Evolutionary conservation across 306 rosid species (phyloP), one percentile per base, ranked within the genome.

Genomic region (Fagus sylvatica): DNA sequence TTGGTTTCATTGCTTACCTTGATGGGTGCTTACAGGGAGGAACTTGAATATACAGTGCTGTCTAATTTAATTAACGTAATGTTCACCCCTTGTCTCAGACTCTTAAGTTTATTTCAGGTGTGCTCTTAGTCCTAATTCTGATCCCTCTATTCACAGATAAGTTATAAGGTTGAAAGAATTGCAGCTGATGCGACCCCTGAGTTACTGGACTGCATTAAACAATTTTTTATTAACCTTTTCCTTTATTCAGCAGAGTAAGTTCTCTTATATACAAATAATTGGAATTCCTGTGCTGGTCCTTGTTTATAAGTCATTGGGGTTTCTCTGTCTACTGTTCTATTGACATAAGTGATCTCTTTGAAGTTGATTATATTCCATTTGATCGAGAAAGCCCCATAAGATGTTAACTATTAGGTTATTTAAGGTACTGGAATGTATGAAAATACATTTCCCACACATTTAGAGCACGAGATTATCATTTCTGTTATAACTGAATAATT

Each of bases 111-210:
- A 55, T 80, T 69, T 65, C 42, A 62, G 42, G 13, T 62, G 7
- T 62, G 69, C n/a, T 62, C 36, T 74, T 54, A 53, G 71, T 73
- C 51, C 71, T 90, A 74, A 87, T 72, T 82, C 67, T 71, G 69
- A 36, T 51, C 80, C 49, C 62, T 73, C 22, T n/a, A 81, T 84
- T 81, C 60, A 67, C 90, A 94, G 98, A 32, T 90, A 83, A 87
- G 95, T 84, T 53, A 80, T 73, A 80, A 86, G 83, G 69, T 90
- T 46, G 79, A 59, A 75, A 81, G 83, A 65, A 87, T 92, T 78
- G 96, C 85, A 53, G 91, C 94, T 59, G 97, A 94, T 90, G 93
- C 95, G 41, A 88, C 78, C 51, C 98, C 97, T 4, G 85, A 89
- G 83, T 78, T 87, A 12, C 64, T 81, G 75, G 87, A 89, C 64